Evolutionary conservation across 1,284 basidiomycete genomes (phyloP).

Genomic region (Cryptococcus deneoformans): DNA sequence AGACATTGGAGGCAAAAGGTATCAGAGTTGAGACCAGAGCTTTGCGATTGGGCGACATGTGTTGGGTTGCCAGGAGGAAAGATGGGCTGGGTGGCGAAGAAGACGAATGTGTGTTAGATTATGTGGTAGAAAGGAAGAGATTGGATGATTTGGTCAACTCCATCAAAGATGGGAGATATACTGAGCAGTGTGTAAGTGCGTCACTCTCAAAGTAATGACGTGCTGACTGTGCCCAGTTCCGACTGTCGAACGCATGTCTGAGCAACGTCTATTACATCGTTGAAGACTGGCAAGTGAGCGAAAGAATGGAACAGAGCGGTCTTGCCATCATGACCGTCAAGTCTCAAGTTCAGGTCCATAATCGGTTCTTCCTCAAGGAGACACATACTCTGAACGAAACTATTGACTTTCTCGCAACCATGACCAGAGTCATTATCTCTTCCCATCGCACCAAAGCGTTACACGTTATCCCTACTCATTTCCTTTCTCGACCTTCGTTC

Average conservation of each 20-base stretch:
- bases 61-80: conserved; percentile 55
- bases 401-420: conserved; percentile 53
- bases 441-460: conserved; percentile 45
- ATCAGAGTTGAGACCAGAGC: conserved; percentile 53
- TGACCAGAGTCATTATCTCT: conserved; percentile 52
- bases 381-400: conserved; percentile 54
- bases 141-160: conserved; percentile 56
- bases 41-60: conserved; percentile 56
- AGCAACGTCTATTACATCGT: conserved; percentile 56
- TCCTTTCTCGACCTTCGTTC: conserved; percentile 39
- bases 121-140: conserved; percentile 57
- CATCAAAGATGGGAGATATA: conserved; percentile 56
- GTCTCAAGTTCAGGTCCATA: conserved; percentile 56
- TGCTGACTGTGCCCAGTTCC: conserved; percentile 43
- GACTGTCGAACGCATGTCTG: conserved; percentile 53
- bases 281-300: conserved; percentile 53
- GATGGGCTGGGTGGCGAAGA: conserved; percentile 41
- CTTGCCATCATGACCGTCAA: conserved; percentile 49
- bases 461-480: conserved; percentile 51
- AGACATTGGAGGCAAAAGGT: conserved; percentile 43
- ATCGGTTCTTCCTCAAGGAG: conserved; percentile 57
- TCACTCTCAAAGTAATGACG: conserved; percentile 4
- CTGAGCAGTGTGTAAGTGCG: conserved; percentile 55
- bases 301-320: conserved; percentile 37
- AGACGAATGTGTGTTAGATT: conserved; percentile 56